phyloP scores from a whole-genome alignment of 495 filamentous ascomycete species.

The Collariella sp. region DNA sequence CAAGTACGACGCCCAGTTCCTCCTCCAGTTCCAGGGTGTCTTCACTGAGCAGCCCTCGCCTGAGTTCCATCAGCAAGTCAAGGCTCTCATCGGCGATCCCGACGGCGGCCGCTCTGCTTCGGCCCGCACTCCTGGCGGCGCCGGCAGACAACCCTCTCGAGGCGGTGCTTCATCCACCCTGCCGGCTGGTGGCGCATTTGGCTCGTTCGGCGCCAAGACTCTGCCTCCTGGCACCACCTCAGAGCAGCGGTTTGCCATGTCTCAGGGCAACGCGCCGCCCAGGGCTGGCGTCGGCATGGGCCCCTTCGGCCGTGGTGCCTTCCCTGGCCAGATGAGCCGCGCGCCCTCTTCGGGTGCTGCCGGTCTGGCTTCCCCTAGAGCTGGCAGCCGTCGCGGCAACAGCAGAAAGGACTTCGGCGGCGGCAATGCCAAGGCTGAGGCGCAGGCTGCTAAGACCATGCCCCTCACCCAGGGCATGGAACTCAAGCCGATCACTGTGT shows the following conservation, averaged over 20 bases:
- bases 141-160: constrained; percentile 41
- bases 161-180: constrained; percentile 35
- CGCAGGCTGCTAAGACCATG: constrained; percentile 68
- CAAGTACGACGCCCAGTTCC: constrained; percentile 90
- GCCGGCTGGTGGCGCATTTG: constrained; percentile 52
- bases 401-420: constrained; percentile 46
- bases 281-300: constrained; percentile 49
- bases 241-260: constrained; percentile 50
- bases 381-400: constrained; percentile 45
- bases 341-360: constrained; percentile 40
- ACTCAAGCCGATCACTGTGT: constrained; percentile 65
- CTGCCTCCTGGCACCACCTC: constrained; percentile 64
- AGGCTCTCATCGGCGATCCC: constrained; percentile 69
- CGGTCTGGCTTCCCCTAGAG: constrained; percentile 42
- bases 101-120: constrained; percentile 64
- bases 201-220: constrained; percentile 53
- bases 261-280: constrained; percentile 30
- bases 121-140: constrained; percentile 54
- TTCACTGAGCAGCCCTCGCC: constrained; percentile 92
- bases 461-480: constrained; percentile 76
- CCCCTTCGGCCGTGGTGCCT: constrained; percentile 46
- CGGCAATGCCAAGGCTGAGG: constrained; percentile 46
- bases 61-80: constrained; percentile 81
- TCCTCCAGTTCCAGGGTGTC: constrained; percentile 91
- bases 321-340: constrained; percentile 49